Percentiles rank a stretch among this genome's conserved stretches.
Conservation (phyloP, 495 filamentous ascomycete genomes). For the Xylaria venustula region DNA sequence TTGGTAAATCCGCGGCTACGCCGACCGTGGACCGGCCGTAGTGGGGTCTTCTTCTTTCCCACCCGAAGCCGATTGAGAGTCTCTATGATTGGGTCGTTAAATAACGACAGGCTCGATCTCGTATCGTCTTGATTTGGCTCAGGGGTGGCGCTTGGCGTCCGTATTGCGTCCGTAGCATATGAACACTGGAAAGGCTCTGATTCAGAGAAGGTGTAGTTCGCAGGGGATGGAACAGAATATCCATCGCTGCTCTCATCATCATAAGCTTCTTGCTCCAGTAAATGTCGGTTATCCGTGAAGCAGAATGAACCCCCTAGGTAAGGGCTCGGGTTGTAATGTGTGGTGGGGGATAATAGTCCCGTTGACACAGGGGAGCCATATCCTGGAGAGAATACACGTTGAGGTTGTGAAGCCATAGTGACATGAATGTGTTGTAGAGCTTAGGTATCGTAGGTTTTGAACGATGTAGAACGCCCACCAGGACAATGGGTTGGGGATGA, state of each 20-base stretch:
- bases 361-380: background rate
- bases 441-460: background rate
- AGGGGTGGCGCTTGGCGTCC: slow-evolving; percentile 14
- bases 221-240: background rate
- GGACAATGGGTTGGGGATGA: background rate
- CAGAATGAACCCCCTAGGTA: background rate
- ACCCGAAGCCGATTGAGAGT: slow-evolving; percentile 19
- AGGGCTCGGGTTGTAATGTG: background rate
- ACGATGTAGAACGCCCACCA: background rate
- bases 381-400: background rate
- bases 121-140: slow-evolving; percentile 13
- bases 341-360: background rate
- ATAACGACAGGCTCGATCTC: background rate
- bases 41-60: slow-evolving; percentile 11
- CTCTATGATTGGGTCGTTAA: slow-evolving; percentile 21
- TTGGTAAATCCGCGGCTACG: background rate
- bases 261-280: background rate
- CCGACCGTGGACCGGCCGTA: slow-evolving; percentile 16
- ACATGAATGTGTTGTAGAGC: background rate
- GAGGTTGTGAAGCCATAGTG: background rate
- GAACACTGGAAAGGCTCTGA: background rate
- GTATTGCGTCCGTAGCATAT: background rate
- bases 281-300: background rate
- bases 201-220: background rate
- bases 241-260: background rate